Evolutionary conservation across 1,139 yeast species (phyloP).

Genomic region (Protomyces macrosporus): DNA sequence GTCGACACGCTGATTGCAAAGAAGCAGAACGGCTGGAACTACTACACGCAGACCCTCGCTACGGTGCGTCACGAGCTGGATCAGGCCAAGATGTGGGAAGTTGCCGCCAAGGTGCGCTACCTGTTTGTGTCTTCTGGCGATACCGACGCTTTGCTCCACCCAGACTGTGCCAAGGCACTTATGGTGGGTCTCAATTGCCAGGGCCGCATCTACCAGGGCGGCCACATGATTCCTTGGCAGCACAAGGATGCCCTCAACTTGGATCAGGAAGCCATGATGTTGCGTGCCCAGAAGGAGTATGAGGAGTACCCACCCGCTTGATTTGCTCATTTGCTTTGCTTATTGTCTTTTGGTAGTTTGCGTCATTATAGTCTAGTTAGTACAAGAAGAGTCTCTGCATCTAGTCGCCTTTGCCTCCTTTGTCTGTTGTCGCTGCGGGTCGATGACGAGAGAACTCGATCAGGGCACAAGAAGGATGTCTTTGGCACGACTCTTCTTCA

Average conservation of each 20-base stretch:
- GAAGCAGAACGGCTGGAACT: constrained; percentile 5
- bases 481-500: too few relatives aligned
- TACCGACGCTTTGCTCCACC: constrained; percentile 2
- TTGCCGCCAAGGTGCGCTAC: constrained; percentile 17
- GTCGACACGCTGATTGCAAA: constrained; percentile 1
- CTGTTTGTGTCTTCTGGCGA: constrained; percentile 19
- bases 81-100: constrained; percentile 15
- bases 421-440: too few relatives aligned
- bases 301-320: constrained; percentile 12
- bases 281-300: constrained; percentile 19
- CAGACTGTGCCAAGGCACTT: constrained; percentile 15
- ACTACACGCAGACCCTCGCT: constrained; percentile 6
- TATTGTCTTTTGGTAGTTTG: too few relatives aligned
- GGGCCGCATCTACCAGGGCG: constrained; percentile 18
- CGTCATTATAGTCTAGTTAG: too few relatives aligned
- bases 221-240: constrained; percentile 18
- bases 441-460: too few relatives aligned
- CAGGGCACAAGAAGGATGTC: too few relatives aligned
- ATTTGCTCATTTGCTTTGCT: background rate
- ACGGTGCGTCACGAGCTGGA: constrained; percentile 1
- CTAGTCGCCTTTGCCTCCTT: too few relatives aligned
- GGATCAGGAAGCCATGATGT: constrained; percentile 23
- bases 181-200: constrained; percentile 16
- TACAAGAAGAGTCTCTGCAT: too few relatives aligned
- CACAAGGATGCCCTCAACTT: constrained; percentile 8